Evolutionary conservation across 345 rosid genomes (phyloP).

Genomic region (Brassica napus): Da-Ae NC_063436.1:8458001-8458500

Average conservation of each 20-base stretch:
- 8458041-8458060: conserved; percentile 5
- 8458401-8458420: conserved; percentile 12
- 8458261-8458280: conserved; percentile 21
- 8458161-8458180: conserved; percentile 38
- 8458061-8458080: conserved; percentile 20
- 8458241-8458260: conserved; percentile 6
- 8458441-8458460: neutral
- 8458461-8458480: no score
- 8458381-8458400: neutral
- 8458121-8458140: neutral
- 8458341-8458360: no score
- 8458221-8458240: conserved; percentile 10
- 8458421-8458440: neutral
- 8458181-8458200: conserved; percentile 30
- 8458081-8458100: neutral
- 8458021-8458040: neutral
- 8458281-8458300: neutral
- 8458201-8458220: conserved; percentile 20
- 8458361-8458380: neutral
- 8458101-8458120: neutral
- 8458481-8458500: no score
- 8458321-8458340: no score
- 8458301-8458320: no score
- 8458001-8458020: no score
- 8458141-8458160: conserved; percentile 1